phyloP scores from a whole-genome alignment of 495 filamentous ascomycete species.

The Thermochaetoides thermophila region DNA sequence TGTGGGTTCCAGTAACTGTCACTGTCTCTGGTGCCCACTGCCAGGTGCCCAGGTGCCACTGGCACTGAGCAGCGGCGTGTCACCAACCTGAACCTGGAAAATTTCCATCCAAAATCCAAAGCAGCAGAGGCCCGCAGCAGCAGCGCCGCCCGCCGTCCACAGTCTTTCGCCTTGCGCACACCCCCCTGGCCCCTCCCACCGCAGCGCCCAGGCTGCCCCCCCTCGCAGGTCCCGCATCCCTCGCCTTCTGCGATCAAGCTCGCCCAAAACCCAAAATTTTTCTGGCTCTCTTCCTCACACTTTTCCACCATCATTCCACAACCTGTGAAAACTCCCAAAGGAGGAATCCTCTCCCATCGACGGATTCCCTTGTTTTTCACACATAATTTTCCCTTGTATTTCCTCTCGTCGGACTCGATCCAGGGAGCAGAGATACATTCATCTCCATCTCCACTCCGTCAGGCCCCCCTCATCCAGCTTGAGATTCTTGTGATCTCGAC shows the following conservation, averaged over 20 bases:
- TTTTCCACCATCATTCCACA: conserved; percentile 10
- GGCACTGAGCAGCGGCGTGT: too few species aligned
- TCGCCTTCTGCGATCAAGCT: conserved; percentile 6
- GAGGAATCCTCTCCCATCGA: conserved; percentile 11
- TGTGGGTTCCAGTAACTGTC: too few species aligned
- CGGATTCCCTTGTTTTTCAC: conserved; percentile 11
- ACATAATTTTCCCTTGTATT: conserved; percentile 14
- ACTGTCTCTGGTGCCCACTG: too few species aligned
- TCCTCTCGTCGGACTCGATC: conserved; percentile 18
- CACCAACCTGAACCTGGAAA: too few species aligned
- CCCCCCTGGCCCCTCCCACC: neutral
- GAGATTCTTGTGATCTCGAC: conserved; percentile 14
- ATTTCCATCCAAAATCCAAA: too few species aligned
- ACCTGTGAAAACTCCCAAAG: conserved; percentile 6
- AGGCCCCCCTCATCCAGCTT: too few species aligned
- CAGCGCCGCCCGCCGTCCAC: too few species aligned
- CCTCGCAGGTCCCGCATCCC: conserved; percentile 11
- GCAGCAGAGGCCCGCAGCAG: too few species aligned
- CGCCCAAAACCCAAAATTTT: conserved; percentile 9
- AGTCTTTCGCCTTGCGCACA: too few species aligned
- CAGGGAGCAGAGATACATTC: conserved; percentile 18
- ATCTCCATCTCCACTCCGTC: conserved; percentile 30
- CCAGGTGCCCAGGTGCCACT: too few species aligned
- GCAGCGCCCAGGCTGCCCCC: conserved; percentile 1
- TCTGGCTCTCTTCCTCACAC: conserved; percentile 15